Conservation (phyloP, 208 protist genomes). For the Porcisia hertigi region DNA sequence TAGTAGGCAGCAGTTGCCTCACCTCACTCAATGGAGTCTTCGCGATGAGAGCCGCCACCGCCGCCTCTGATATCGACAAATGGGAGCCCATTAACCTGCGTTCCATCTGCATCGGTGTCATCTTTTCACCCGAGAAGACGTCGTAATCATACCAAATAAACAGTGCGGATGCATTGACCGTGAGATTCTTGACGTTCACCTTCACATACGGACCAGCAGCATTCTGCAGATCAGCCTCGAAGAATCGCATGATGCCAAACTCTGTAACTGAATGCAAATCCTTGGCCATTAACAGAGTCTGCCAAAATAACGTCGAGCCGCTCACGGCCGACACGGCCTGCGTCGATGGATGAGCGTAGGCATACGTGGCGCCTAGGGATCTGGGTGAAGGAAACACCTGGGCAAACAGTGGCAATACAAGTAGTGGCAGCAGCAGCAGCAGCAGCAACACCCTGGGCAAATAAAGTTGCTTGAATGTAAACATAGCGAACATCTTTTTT, state of each 20-base stretch:
- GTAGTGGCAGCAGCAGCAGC: background rate
- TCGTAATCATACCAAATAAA: background rate
- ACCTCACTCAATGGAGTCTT: background rate
- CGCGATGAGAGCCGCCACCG: background rate
- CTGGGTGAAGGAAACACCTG: no score
- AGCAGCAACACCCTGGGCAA: background rate
- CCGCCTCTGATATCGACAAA: background rate
- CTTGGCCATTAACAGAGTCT: background rate
- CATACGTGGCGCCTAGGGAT: background rate
- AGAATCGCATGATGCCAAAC: background rate
- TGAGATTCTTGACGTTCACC: background rate
- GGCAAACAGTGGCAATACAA: background rate
- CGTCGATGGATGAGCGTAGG: background rate
- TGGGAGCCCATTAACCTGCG: background rate
- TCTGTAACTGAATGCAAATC: background rate
- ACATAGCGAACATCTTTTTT: no score
- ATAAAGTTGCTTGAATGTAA: no score
- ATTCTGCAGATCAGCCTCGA: slow-evolving; percentile 1
- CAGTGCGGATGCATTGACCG: slow-evolving; percentile 12
- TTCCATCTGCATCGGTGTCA: slow-evolving; percentile 12
- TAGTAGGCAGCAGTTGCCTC: background rate
- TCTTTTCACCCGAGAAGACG: background rate
- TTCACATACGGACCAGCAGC: slow-evolving; percentile 1
- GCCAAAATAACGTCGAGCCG: slow-evolving; percentile 15
- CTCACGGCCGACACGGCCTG: slow-evolving; percentile 6